These are phyloP conservation scores for Fusarium stilboides DNA, from an alignment of 2,329 filamentous ascomycete genomes.

Conservation along the genomic window DNA sequence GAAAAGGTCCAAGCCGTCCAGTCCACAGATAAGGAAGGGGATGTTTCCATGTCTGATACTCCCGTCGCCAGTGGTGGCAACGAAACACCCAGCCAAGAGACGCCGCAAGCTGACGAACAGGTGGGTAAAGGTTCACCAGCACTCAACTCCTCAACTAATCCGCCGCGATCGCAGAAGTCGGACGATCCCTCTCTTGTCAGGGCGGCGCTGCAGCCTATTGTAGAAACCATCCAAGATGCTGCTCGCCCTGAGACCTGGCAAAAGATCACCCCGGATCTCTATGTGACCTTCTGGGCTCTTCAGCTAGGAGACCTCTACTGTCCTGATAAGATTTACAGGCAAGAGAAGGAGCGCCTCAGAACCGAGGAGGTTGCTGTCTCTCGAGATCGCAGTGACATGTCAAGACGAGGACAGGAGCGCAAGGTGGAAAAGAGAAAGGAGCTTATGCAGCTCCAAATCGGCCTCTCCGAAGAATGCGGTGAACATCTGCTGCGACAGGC, in stretches of 20 bases:
- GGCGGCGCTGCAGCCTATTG: constrained; percentile 75
- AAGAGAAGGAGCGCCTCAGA: constrained; percentile 79
- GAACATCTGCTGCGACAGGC: constrained; percentile 77
- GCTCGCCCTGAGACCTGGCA: constrained; percentile 76
- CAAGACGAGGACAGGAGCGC: constrained; percentile 77
- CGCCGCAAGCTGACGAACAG: constrained; percentile 53
- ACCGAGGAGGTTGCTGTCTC: constrained; percentile 77
- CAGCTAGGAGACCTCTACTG: constrained; percentile 86
- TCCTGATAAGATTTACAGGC: constrained; percentile 82
- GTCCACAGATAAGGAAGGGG: constrained; percentile 68
- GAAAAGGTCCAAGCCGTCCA: constrained; percentile 50
- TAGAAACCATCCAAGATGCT: constrained; percentile 75
- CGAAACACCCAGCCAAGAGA: constrained; percentile 49
- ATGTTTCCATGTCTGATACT: constrained; percentile 66
- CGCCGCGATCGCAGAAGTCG: constrained; percentile 50
- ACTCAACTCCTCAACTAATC: constrained; percentile 46
- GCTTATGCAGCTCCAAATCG: constrained; percentile 77
- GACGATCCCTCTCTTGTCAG: constrained; percentile 54
- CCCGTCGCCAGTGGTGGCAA: constrained; percentile 49
- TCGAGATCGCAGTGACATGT: constrained; percentile 81
- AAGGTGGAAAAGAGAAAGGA: constrained; percentile 74
- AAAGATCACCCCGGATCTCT: constrained; percentile 84
- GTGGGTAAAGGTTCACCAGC: constrained; percentile 44
- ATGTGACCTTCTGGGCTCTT: constrained; percentile 92
- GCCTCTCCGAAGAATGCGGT: constrained; percentile 80